Conservation (phyloP, 2,329 filamentous ascomycete species). For the Fusarium gaditjirri region DNA sequence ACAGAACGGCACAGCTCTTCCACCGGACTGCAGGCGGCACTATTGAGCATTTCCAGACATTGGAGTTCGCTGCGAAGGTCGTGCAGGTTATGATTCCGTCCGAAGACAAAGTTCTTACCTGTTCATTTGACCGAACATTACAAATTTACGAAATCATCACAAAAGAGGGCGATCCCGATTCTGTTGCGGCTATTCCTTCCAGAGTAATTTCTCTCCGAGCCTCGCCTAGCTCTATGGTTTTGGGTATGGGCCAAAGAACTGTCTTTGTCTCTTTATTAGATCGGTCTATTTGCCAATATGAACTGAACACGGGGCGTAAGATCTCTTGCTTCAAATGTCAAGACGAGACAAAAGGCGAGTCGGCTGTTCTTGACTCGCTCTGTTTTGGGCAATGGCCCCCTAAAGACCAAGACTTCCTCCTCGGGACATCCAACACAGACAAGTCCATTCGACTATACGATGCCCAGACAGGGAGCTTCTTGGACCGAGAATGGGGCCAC, state of each 20-base stretch:
- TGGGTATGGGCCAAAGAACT: slow-evolving; percentile 69
- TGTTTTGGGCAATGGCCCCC: slow-evolving; percentile 68
- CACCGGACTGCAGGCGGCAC: slow-evolving; percentile 63
- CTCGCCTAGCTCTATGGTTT: slow-evolving; percentile 85
- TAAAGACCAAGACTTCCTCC: slow-evolving; percentile 71
- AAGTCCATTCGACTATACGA: slow-evolving; percentile 96
- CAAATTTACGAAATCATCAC: slow-evolving; percentile 83
- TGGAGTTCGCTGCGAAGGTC: slow-evolving; percentile 92
- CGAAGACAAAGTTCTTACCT: slow-evolving; percentile 81
- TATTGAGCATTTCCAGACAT: slow-evolving; percentile 87
- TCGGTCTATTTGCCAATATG: slow-evolving; percentile 69
- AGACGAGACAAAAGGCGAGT: slow-evolving; percentile 82
- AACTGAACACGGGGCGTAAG: slow-evolving; percentile 74
- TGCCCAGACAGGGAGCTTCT: slow-evolving; percentile 76
- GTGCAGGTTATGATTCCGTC: slow-evolving; percentile 78
- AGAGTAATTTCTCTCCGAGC: slow-evolving; percentile 85
- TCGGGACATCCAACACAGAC: slow-evolving; percentile 93
- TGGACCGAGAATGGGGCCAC: slow-evolving; percentile 94
- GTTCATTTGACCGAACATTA: slow-evolving; percentile 87
- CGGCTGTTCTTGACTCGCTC: slow-evolving; percentile 84
- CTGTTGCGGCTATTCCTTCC: slow-evolving; percentile 79
- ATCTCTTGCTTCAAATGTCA: slow-evolving; percentile 82
- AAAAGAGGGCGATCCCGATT: slow-evolving; percentile 71
- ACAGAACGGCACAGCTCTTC: slow-evolving; percentile 95
- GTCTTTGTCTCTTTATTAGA: slow-evolving; percentile 70